Conservation (phyloP, 148 eudicot genomes). For the Silene latifolia region DNA sequence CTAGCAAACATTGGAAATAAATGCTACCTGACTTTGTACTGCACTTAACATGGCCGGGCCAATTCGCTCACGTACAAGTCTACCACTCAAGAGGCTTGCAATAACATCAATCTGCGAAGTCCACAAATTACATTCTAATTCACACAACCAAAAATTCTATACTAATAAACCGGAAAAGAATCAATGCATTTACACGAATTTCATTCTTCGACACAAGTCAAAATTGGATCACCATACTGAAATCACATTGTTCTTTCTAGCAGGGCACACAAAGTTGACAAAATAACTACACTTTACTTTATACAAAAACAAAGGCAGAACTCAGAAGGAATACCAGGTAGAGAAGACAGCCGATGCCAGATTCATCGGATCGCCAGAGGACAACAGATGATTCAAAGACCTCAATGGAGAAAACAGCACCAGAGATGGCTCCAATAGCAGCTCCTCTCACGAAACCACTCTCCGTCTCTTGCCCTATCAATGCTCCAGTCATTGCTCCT, state of each 20-base stretch:
- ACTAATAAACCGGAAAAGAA: too few relatives aligned
- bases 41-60: conserved; percentile 99
- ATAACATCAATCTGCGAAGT: conserved; percentile 84
- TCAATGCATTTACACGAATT: too few relatives aligned
- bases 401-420: conserved; percentile 98
- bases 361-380: conserved; percentile 94
- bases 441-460: conserved; percentile 97
- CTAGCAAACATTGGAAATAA: not conserved
- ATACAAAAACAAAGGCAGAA: too few relatives aligned
- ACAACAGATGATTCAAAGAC: conserved; percentile 89
- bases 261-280: too few relatives aligned
- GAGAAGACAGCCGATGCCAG: conserved; percentile 84
- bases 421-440: conserved; percentile 97
- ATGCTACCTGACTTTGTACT: conserved; percentile 91
- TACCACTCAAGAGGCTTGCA: conserved; percentile 87
- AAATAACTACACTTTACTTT: too few relatives aligned
- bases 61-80: conserved; percentile 93
- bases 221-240: too few relatives aligned
- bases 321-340: conserved; percentile 56
- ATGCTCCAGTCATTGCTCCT: conserved; percentile 97
- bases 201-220: too few relatives aligned
- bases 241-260: too few relatives aligned
- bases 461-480: conserved; percentile 97
- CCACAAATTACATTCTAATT: not conserved
- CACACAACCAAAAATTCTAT: not conserved